These are phyloP conservation scores for Ramularia endophylla DNA, from an alignment of 2,329 filamentous ascomycete genomes.

Conservation along the genomic window DNA sequence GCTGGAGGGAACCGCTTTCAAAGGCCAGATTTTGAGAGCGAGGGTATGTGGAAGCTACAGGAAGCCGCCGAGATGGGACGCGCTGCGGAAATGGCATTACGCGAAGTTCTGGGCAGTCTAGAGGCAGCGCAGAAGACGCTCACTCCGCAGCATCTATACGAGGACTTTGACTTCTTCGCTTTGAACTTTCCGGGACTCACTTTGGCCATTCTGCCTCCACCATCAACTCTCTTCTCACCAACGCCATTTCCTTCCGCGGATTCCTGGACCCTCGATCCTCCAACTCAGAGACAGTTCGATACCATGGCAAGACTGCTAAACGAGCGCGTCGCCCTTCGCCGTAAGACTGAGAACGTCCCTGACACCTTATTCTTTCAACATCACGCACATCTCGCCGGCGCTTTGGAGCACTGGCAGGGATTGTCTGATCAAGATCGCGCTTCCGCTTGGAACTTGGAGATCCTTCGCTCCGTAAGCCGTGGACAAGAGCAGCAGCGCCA, in stretches of 20 bases:
- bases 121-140: conserved; percentile 67
- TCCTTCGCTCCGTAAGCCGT: conserved; percentile 40
- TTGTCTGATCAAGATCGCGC: conserved; percentile 47
- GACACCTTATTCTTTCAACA: conserved; percentile 64
- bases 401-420: conserved; percentile 69
- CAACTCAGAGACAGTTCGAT: conserved; percentile 66
- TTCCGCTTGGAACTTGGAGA: conserved; percentile 43
- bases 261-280: conserved; percentile 76
- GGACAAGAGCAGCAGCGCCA: conserved; percentile 34
- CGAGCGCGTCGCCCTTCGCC: conserved; percentile 30
- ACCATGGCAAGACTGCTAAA: conserved; percentile 47
- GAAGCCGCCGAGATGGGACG: conserved; percentile 74
- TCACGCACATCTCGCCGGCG: conserved; percentile 67
- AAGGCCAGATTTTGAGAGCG: conserved; percentile 55
- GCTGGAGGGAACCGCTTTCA: conserved; percentile 18
- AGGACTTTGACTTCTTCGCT: conserved; percentile 72
- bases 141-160: conserved; percentile 46
- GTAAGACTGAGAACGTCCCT: conserved; percentile 29
- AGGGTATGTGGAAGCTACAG: conserved; percentile 38
- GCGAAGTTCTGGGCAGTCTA: conserved; percentile 75
- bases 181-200: conserved; percentile 83
- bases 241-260: conserved; percentile 70
- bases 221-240: conserved; percentile 74
- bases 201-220: conserved; percentile 71
- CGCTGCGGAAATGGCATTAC: conserved; percentile 76